phyloP scores from a whole-genome alignment of 2,329 filamentous ascomycete genomes.

The Chalaropsis thielavioides region DNA sequence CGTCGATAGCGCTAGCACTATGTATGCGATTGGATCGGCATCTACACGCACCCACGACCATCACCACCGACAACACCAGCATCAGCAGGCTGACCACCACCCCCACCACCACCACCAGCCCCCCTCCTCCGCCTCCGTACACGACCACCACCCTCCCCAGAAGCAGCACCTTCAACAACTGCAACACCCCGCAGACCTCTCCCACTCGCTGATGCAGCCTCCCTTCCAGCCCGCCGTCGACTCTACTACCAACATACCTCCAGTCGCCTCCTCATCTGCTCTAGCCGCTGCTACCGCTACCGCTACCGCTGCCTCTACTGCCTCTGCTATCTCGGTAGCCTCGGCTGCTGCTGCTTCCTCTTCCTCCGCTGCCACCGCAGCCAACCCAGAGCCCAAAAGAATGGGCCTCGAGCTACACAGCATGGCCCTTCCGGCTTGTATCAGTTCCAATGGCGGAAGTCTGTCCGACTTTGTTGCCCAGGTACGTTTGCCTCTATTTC shows the following conservation, averaged over 20 bases:
- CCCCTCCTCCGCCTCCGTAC: neutral
- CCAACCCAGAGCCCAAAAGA: conserved; percentile 16
- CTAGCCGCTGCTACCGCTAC: conserved; percentile 13
- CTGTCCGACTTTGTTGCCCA: conserved; percentile 72
- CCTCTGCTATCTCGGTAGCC: neutral
- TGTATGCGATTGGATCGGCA: neutral
- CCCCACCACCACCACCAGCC: neutral
- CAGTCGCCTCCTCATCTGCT: neutral
- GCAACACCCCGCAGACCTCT: conserved; percentile 9
- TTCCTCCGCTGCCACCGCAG: neutral
- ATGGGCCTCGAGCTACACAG: conserved; percentile 39
- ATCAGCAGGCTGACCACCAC: neutral
- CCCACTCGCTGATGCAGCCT: neutral
- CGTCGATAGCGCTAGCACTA: neutral
- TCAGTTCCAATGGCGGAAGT: conserved; percentile 60
- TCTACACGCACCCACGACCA: neutral
- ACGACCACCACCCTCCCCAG: neutral
- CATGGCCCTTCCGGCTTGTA: conserved; percentile 59
- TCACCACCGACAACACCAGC: neutral
- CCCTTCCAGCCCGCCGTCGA: neutral
- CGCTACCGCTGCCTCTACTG: neutral
- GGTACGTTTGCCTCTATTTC: conserved; percentile 33
- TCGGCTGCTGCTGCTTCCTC: neutral
- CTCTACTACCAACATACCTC: neutral
- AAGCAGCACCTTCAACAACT: conserved; percentile 1